Base-by-base conservation (phyloP, 169 alveolate genomes). In the Cryptosporidium sp. region DNA sequence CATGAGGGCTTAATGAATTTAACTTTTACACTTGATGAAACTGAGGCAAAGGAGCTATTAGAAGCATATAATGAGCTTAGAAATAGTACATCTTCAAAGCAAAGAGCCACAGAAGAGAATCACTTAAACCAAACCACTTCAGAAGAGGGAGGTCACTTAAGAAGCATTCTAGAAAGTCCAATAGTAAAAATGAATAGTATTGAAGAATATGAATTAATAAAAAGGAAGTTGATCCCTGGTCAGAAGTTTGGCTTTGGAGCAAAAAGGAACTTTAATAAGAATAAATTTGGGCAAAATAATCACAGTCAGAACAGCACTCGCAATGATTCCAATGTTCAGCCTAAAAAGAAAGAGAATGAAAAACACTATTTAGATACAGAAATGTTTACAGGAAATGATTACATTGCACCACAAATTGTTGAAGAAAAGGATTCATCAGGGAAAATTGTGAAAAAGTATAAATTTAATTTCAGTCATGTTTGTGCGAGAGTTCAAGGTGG, bases 401-500 rank as follows among this genome's bases (percentile, higher is more conserved):
- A 58, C 31, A 80, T 80, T 37, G 70, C 89, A 31, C 89, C 89
- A 23, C 56, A 61, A 29, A 45, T 65, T n/a, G 44, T 39, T n/a
- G 89, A 80, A 56, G 89, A 61, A 14, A 80, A 18, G 33, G 80
- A 80, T 23, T 70, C 73, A 48, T 60, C 89, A 21, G 75, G 75
- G 3, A 48, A 44, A 31, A 45, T 62, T 10, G 48, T 62, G 26
- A 80, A 31, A 44, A 80, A 26, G 39, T 80, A 80, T 65, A 29
- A 42, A 33, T 80, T 80, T 51, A 60, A 48, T 14, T 80, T 80
- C 35, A 61, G 80, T 80, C 89, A 80, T 80, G 89, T 80, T 21
- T 80, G 89, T 62, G 89, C 89, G 4, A 80, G 89, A 80, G 80
- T 80, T 62, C 89, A 80, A 48, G 89, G 89, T 29, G 89, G 89